These are phyloP conservation scores for Cymodocea nodosa DNA, from an alignment of 116 monocot genomes.

Conservation along the genomic window DNA sequence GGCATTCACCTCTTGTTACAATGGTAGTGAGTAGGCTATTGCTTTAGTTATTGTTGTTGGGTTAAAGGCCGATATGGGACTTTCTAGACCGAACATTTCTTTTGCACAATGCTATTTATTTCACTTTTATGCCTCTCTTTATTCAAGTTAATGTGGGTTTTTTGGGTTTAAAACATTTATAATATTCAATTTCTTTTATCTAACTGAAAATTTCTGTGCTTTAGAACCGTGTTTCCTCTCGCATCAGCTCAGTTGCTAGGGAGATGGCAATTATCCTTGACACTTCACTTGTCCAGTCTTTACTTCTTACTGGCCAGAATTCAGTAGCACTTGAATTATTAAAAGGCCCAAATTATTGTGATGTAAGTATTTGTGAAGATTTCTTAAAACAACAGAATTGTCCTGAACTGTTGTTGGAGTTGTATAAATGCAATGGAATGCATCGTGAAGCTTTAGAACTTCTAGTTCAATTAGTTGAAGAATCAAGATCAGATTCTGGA, in stretches of 20 bases:
- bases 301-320: constrained; percentile 76
- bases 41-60: too few relatives aligned
- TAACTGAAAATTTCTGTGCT: neutral
- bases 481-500: constrained; percentile 60
- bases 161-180: neutral
- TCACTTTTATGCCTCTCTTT: neutral
- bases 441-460: constrained; percentile 89
- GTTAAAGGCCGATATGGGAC: too few relatives aligned
- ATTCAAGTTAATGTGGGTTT: neutral
- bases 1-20: too few relatives aligned
- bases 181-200: neutral
- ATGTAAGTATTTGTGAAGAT: constrained; percentile 82
- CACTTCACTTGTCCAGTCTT: constrained; percentile 82
- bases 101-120: neutral
- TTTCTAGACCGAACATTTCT: too few relatives aligned
- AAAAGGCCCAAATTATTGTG: constrained; percentile 93
- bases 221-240: constrained; percentile 50
- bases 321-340: constrained; percentile 54
- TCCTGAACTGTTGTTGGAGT: constrained; percentile 56
- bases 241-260: constrained; percentile 75
- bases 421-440: constrained; percentile 84
- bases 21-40: too few relatives aligned
- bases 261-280: constrained; percentile 80
- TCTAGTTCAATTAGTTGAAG: constrained; percentile 65
- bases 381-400: constrained; percentile 50